These are phyloP conservation scores for Alternaria solani DNA, from an alignment of 2,329 filamentous ascomycete genomes.

Conservation along the genomic window DNA sequence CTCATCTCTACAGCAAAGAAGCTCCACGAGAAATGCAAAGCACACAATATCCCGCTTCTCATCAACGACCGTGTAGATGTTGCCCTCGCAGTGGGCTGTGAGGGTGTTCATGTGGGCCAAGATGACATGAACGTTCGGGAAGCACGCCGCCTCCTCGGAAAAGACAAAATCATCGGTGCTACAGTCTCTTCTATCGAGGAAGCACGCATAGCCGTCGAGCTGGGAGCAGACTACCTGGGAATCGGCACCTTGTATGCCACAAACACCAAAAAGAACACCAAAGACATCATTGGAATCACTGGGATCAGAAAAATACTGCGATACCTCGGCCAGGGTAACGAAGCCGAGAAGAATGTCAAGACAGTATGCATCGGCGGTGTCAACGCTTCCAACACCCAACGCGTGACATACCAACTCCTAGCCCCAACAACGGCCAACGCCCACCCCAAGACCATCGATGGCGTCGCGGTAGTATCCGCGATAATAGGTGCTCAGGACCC, in stretches of 20 bases:
- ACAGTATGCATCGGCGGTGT: conserved; percentile 90
- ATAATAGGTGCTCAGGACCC: conserved; percentile 79
- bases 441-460: conserved; percentile 70
- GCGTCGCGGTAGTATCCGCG: conserved; percentile 88
- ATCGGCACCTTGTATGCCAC: conserved; percentile 91
- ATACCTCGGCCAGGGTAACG: conserved; percentile 60
- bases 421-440: conserved; percentile 37
- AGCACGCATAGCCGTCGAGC: conserved; percentile 73
- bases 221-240: conserved; percentile 89
- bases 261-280: conserved; percentile 82
- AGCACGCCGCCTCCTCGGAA: conserved; percentile 77
- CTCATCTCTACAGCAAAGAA: conserved; percentile 74
- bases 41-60: conserved; percentile 77
- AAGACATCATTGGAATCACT: conserved; percentile 77
- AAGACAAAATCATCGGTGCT: conserved; percentile 84
- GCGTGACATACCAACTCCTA: conserved; percentile 75
- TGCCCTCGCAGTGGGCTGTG: conserved; percentile 81
- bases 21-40: conserved; percentile 75
- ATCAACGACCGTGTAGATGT: conserved; percentile 96
- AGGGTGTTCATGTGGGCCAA: conserved; percentile 94
- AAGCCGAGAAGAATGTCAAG: conserved; percentile 41
- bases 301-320: conserved; percentile 73
- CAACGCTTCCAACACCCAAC: conserved; percentile 76
- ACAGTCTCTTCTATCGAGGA: conserved; percentile 80
- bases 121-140: conserved; percentile 80